Evolutionary conservation across 2,329 filamentous ascomycete genomes (phyloP).

Genomic region (Neonectria coccinea): DNA sequence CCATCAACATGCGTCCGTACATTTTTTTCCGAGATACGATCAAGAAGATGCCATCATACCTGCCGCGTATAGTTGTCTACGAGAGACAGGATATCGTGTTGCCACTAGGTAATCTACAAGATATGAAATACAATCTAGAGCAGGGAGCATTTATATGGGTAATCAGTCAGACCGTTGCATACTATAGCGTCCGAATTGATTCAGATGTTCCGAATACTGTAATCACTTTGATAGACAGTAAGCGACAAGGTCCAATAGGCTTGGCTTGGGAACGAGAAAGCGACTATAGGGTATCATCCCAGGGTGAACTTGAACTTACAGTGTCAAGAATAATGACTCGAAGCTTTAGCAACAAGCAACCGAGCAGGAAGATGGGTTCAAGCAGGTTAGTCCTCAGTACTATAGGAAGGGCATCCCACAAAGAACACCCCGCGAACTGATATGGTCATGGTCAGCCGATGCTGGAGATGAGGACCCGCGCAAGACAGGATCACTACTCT

Average conservation of each 20-base stretch:
- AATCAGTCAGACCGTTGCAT: not conserved
- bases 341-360: not conserved
- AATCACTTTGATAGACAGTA: not conserved
- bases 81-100: slow-evolving; percentile 17
- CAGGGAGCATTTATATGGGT: slow-evolving; percentile 15
- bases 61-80: slow-evolving; percentile 34
- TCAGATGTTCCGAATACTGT: not conserved
- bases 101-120: slow-evolving; percentile 3
- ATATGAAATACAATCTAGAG: slow-evolving; percentile 33
- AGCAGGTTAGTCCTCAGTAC: not conserved
- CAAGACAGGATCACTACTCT: not conserved
- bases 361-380: not conserved
- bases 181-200: not conserved
- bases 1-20: slow-evolving; percentile 41
- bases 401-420: not conserved
- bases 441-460: slow-evolving; percentile 7
- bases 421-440: not conserved
- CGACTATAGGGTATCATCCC: not conserved
- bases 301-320: not conserved
- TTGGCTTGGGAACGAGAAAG: not conserved
- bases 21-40: slow-evolving; percentile 31
- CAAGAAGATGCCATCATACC: slow-evolving; percentile 30
- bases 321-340: not conserved
- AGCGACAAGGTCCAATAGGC: not conserved
- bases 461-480: slow-evolving; percentile 6